These are phyloP conservation scores for Acmispon strigosus DNA, from an alignment of 306 rosid species.

Conservation along the genomic window DNA sequence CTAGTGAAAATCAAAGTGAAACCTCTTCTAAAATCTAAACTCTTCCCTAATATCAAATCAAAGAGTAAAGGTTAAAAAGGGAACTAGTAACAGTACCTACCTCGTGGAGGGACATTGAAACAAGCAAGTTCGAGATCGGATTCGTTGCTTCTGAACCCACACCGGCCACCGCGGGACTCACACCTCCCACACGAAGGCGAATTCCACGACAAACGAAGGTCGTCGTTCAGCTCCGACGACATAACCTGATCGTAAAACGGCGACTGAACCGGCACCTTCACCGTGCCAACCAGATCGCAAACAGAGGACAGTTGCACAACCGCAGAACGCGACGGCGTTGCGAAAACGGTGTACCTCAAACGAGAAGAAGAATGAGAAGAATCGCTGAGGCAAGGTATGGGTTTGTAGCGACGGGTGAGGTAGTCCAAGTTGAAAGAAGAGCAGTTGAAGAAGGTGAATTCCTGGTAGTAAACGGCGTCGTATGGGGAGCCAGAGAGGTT, in stretches of 20 bases:
- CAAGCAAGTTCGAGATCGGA: slow-evolving; percentile 37
- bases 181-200: slow-evolving; percentile 58
- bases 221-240: slow-evolving; percentile 35
- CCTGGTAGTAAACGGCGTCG: slow-evolving; percentile 20
- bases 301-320: slow-evolving; percentile 17
- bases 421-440: slow-evolving; percentile 22
- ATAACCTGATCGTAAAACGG: slow-evolving; percentile 18
- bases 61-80: background rate
- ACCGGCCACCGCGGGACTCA: slow-evolving; percentile 46
- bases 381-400: slow-evolving; percentile 51
- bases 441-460: slow-evolving; percentile 64
- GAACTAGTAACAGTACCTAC: slow-evolving; percentile 7
- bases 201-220: slow-evolving; percentile 52
- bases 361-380: background rate
- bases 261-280: slow-evolving; percentile 42
- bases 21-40: too few species aligned
- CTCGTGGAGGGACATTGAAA: slow-evolving; percentile 31
- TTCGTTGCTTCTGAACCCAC: slow-evolving; percentile 35
- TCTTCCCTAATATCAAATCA: too few species aligned
- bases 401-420: slow-evolving; percentile 27
- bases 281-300: slow-evolving; percentile 25
- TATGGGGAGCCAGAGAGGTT: slow-evolving; percentile 54
- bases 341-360: slow-evolving; percentile 31
- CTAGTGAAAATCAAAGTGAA: too few species aligned
- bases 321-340: slow-evolving; percentile 32